Percentiles rank a stretch among this genome's conserved stretches.
Evolutionary conservation across 306 rosid species (phyloP).

Genomic region (Acacia acuminata): DNA sequence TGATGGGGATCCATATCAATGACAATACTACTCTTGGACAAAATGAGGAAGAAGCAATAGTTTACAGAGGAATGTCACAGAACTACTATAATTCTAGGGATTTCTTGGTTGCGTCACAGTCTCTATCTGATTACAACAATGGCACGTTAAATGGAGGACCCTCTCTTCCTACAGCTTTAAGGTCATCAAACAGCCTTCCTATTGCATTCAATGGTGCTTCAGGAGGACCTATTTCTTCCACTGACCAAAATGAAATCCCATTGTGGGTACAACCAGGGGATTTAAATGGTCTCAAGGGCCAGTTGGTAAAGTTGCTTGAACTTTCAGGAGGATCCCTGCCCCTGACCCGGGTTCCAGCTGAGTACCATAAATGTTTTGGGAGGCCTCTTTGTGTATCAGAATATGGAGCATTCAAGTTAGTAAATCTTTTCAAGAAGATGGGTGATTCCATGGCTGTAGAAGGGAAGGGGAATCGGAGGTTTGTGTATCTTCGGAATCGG

Average conservation of each 20-base stretch:
- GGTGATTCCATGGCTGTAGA: slow-evolving; percentile 63
- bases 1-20: slow-evolving; percentile 69
- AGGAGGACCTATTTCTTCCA: slow-evolving; percentile 46
- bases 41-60: slow-evolving; percentile 85
- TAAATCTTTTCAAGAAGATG: slow-evolving; percentile 89
- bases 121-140: slow-evolving; percentile 61
- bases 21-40: slow-evolving; percentile 47
- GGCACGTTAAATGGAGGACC: slow-evolving; percentile 42
- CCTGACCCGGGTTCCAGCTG: slow-evolving; percentile 63
- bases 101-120: slow-evolving; percentile 62
- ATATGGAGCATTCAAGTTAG: slow-evolving; percentile 69
- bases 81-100: slow-evolving; percentile 68
- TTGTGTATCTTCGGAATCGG: slow-evolving; percentile 68
- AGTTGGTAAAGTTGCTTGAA: slow-evolving; percentile 73
- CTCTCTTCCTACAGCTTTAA: slow-evolving; percentile 43
- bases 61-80: slow-evolving; percentile 76
- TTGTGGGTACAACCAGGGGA: slow-evolving; percentile 88
- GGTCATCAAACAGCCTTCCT: slow-evolving; percentile 86
- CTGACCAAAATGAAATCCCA: slow-evolving; percentile 57
- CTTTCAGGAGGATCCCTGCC: slow-evolving; percentile 81
- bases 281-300: slow-evolving; percentile 82
- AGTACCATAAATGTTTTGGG: slow-evolving; percentile 72
- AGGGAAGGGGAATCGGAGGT: slow-evolving; percentile 71
- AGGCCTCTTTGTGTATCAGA: slow-evolving; percentile 76
- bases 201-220: slow-evolving; percentile 61